Percentiles rank a stretch among this genome's conserved stretches.
Evolutionary conservation across 306 rosid genomes (phyloP).

Genomic region (Calophaca sinica): DNA sequence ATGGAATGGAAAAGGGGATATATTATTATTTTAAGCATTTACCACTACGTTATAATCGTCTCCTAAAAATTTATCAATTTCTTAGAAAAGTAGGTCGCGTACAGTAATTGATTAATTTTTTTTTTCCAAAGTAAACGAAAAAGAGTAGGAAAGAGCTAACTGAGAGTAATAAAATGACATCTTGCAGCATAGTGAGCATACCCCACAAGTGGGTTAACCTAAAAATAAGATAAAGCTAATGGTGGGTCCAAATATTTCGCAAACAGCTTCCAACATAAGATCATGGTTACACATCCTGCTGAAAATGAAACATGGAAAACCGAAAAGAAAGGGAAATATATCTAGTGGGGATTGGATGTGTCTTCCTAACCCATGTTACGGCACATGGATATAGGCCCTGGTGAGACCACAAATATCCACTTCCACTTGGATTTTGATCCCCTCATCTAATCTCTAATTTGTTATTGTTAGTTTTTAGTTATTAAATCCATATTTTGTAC

Average conservation of each 20-base stretch:
- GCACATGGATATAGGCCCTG: constrained; percentile 10
- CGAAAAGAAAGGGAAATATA: constrained; percentile 3
- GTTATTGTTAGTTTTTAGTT: too few relatives aligned
- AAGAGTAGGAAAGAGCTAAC: not conserved
- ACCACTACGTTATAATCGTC: too few relatives aligned
- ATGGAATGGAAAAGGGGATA: too few relatives aligned
- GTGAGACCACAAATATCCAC: not conserved
- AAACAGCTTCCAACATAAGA: constrained; percentile 22
- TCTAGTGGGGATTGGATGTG: not conserved
- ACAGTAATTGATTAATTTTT: too few relatives aligned
- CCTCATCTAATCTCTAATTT: not conserved
- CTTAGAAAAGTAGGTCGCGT: too few relatives aligned
- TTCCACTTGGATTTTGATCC: not conserved
- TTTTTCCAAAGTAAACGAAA: too few relatives aligned
- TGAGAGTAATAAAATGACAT: not conserved
- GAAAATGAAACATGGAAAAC: constrained; percentile 24
- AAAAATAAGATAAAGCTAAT: constrained; percentile 28
- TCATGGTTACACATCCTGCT: constrained; percentile 33
- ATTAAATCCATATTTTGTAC: too few relatives aligned
- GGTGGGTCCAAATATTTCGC: constrained; percentile 31
- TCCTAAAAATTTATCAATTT: too few relatives aligned
- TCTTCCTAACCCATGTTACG: constrained; percentile 35
- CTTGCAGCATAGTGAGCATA: not conserved
- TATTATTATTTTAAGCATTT: too few relatives aligned
- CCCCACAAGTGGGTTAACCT: constrained; percentile 26